Evolutionary conservation across 441 rosid species (phyloP).

Genomic region (Euphorbia celastroides): DNA sequence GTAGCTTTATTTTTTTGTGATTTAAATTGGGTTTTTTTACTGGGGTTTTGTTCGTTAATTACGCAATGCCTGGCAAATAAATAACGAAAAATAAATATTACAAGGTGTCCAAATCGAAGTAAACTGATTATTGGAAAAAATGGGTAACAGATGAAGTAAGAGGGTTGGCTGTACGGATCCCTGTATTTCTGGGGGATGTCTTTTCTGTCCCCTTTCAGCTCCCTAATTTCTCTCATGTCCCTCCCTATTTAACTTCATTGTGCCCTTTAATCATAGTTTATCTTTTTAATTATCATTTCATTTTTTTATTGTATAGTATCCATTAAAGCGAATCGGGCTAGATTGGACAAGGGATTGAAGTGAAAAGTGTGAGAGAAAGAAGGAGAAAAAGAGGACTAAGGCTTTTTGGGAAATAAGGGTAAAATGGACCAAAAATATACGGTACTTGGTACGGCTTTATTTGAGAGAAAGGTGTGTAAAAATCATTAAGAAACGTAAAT

Average conservation of each 20-base stretch:
- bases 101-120: not conserved
- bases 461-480: no score
- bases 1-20: not conserved
- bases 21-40: not conserved
- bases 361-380: no score
- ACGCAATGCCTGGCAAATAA: not conserved
- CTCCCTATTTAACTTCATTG: not conserved
- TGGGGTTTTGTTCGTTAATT: conserved; percentile 17
- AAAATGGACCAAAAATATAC: no score
- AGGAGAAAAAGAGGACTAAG: no score
- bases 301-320: no score
- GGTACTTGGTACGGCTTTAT: no score
- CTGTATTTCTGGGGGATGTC: conserved; percentile 66
- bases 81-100: not conserved
- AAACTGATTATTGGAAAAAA: not conserved
- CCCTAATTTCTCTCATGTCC: conserved; percentile 34
- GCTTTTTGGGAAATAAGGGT: no score
- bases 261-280: not conserved
- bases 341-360: no score
- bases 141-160: not conserved
- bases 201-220: conserved; percentile 50
- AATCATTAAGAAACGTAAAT: no score
- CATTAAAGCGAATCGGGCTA: no score
- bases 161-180: conserved; percentile 37
- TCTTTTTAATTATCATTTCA: not conserved